Evolutionary conservation across 352 stramenopile genomes (phyloP).

Genomic region (Phytopythium oedochilum): DNA sequence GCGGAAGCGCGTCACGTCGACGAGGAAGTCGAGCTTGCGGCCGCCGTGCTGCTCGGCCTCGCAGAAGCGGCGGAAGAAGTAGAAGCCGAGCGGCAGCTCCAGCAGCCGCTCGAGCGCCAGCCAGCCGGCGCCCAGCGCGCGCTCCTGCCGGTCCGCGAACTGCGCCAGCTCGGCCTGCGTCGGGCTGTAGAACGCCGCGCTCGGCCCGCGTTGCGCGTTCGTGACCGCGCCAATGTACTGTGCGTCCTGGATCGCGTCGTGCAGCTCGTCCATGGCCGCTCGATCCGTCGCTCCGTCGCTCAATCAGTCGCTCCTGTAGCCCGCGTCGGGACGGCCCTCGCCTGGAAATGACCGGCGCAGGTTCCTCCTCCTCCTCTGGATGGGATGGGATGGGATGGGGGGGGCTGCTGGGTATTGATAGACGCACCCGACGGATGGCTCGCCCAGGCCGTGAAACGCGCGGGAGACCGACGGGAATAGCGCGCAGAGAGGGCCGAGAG

Average conservation of each 20-base stretch:
- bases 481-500: not conserved
- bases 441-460: too few relatives aligned
- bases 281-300: too few relatives aligned
- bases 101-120: constrained; percentile 66
- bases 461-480: too few relatives aligned
- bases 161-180: constrained; percentile 53
- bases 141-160: constrained; percentile 59
- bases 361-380: too few relatives aligned
- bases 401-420: too few relatives aligned
- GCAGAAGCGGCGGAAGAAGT: constrained; percentile 76
- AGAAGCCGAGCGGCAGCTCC: constrained; percentile 75
- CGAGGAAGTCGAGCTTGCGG: constrained; percentile 59
- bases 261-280: constrained; percentile 79
- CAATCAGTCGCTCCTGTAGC: too few relatives aligned
- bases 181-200: constrained; percentile 68
- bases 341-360: not conserved
- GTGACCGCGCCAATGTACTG: constrained; percentile 86
- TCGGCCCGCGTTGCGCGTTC: constrained; percentile 64
- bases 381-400: too few relatives aligned
- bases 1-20: constrained; percentile 73
- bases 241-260: constrained; percentile 88
- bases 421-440: too few relatives aligned
- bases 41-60: constrained; percentile 60
- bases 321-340: not conserved
- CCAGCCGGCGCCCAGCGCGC: constrained; percentile 45